A percentile compares a stretch with the other conserved stretches of the same genome.
Evolutionary conservation across 2,329 filamentous ascomycete genomes (phyloP).

Genomic region (Truncatella angustata): DNA sequence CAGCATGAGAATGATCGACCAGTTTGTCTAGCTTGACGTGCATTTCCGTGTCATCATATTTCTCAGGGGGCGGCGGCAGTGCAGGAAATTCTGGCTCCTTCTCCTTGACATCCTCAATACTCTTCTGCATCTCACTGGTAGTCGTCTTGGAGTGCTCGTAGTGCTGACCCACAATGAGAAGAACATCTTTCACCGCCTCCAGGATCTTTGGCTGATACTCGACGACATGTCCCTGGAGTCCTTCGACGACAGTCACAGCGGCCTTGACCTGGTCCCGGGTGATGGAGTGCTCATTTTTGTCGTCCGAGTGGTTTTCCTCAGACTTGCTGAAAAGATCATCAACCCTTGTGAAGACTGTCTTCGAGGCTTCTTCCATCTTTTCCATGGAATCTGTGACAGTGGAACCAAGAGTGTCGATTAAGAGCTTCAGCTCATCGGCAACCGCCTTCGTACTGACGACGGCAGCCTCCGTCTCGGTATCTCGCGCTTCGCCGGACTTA

Average conservation of each 20-base stretch:
- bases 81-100: conserved; percentile 50
- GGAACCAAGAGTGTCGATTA: conserved; percentile 81
- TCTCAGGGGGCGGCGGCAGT: conserved; percentile 55
- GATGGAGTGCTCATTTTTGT: conserved; percentile 76
- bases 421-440: conserved; percentile 81
- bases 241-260: conserved; percentile 69
- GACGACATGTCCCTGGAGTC: conserved; percentile 72
- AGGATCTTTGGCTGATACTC: conserved; percentile 89
- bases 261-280: conserved; percentile 80
- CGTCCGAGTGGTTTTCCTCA: conserved; percentile 71
- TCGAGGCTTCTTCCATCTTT: conserved; percentile 83
- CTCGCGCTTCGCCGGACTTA: conserved; percentile 70
- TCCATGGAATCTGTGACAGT: conserved; percentile 80
- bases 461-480: conserved; percentile 70
- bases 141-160: conserved; percentile 81
- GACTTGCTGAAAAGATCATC: conserved; percentile 75
- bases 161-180: conserved; percentile 78
- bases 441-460: conserved; percentile 73
- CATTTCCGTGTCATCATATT: conserved; percentile 63
- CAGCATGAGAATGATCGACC: conserved; percentile 62
- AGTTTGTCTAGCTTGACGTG: conserved; percentile 50
- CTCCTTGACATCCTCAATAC: conserved; percentile 53
- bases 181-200: conserved; percentile 81
- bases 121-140: conserved; percentile 52
- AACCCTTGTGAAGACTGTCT: conserved; percentile 79